A percentile compares a stretch with the other conserved stretches of the same genome.
These are phyloP conservation scores for Leishmania turanica DNA, from an alignment of 208 protist genomes.

Conservation along the genomic window DNA sequence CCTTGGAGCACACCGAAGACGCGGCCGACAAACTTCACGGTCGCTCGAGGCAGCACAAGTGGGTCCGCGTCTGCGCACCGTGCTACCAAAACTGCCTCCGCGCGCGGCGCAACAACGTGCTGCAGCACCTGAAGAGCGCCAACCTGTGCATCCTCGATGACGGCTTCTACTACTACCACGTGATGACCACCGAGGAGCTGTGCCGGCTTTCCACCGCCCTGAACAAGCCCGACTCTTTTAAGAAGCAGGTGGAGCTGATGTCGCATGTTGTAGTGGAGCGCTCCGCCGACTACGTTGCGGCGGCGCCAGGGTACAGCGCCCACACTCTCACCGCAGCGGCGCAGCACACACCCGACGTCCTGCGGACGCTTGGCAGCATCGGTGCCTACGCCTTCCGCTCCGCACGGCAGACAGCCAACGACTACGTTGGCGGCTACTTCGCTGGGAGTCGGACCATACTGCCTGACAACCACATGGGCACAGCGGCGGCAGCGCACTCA, in stretches of 20 bases:
- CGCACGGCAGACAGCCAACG: constrained; percentile 29
- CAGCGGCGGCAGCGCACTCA: not conserved
- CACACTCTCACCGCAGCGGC: constrained; percentile 30
- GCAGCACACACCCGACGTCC: constrained; percentile 35
- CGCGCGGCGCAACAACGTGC: constrained; percentile 42
- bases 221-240: constrained; percentile 49
- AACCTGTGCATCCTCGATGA: constrained; percentile 61
- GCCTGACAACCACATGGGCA: constrained; percentile 17
- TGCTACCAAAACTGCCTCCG: constrained; percentile 69
- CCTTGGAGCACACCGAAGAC: not conserved
- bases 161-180: constrained; percentile 62
- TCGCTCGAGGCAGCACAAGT: constrained; percentile 29
- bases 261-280: constrained; percentile 51
- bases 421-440: constrained; percentile 35
- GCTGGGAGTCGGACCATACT: constrained; percentile 22
- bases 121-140: constrained; percentile 43
- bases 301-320: constrained; percentile 30
- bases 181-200: constrained; percentile 51
- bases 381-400: constrained; percentile 35
- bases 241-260: constrained; percentile 50
- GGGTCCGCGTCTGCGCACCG: constrained; percentile 52
- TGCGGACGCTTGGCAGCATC: constrained; percentile 35
- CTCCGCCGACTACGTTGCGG: constrained; percentile 37
- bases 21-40: not conserved
- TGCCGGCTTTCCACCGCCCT: constrained; percentile 39